Conservation (phyloP, 2,329 filamentous ascomycete genomes). For the Paraphaeosphaeria sporulosa region DNA sequence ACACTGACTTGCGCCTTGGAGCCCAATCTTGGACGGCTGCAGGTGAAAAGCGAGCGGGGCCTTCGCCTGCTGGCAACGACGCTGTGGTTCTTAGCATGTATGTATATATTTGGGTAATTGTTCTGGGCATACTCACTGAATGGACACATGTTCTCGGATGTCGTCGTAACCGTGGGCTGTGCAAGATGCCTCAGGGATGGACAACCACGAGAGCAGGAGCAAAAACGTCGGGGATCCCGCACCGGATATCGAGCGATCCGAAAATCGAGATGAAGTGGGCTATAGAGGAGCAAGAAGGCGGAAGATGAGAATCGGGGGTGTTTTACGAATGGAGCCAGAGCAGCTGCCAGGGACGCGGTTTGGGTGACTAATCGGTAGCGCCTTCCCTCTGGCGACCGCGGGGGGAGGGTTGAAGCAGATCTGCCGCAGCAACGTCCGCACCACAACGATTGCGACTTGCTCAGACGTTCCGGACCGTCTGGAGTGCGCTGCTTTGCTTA, state of each 20-base stretch:
- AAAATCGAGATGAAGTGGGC: slow-evolving; percentile 23
- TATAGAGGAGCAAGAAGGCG: slow-evolving; percentile 32
- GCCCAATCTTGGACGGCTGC: slow-evolving; percentile 45
- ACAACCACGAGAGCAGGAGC: slow-evolving; percentile 12
- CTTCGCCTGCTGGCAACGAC: slow-evolving; percentile 41
- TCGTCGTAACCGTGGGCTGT: slow-evolving; percentile 15
- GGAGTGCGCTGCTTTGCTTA: slow-evolving; percentile 21
- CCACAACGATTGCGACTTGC: slow-evolving; percentile 21
- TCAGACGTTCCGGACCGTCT: slow-evolving; percentile 32
- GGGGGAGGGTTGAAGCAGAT: slow-evolving; percentile 33
- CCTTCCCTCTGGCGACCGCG: slow-evolving; percentile 26
- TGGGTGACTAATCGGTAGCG: slow-evolving; percentile 36
- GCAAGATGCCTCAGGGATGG: slow-evolving; percentile 8
- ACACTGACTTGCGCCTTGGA: slow-evolving; percentile 46
- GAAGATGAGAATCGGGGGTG: slow-evolving; percentile 46
- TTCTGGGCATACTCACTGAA: slow-evolving; percentile 35
- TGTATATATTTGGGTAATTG: slow-evolving; percentile 1
- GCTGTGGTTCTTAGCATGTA: slow-evolving; percentile 26
- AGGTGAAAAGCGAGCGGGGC: slow-evolving; percentile 40
- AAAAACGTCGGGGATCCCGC: slow-evolving; percentile 32
- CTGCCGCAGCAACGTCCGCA: slow-evolving; percentile 39
- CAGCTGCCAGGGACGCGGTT: slow-evolving; percentile 17
- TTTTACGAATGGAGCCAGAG: slow-evolving; percentile 43
- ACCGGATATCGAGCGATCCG: slow-evolving; percentile 39
- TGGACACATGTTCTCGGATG: slow-evolving; percentile 39